These are phyloP conservation scores for Chaetoceros muelleri DNA, from an alignment of 108 stramenopile species.

Conservation along the genomic window DNA sequence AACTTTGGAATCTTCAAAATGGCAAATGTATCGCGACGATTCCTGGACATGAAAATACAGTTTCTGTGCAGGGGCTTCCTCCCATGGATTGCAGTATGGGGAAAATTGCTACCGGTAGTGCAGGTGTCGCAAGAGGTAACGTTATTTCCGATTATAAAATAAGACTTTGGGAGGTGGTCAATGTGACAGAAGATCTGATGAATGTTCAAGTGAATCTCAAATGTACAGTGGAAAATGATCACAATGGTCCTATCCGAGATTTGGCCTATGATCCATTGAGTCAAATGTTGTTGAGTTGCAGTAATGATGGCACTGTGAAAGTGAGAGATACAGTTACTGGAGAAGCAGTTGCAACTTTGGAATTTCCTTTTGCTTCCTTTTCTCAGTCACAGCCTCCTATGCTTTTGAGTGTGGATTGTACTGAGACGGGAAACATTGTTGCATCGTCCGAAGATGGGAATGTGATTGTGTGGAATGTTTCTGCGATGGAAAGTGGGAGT, in stretches of 20 bases:
- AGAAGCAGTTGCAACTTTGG: constrained; percentile 47
- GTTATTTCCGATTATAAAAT: constrained; percentile 49
- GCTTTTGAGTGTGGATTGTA: constrained; percentile 43
- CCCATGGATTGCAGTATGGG: constrained; percentile 9
- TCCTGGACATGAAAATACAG: constrained; percentile 71
- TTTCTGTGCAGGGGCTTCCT: constrained; percentile 51
- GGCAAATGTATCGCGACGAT: constrained; percentile 39
- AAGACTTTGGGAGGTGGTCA: constrained; percentile 43
- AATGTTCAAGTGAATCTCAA: constrained; percentile 28
- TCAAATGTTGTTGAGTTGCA: constrained; percentile 64
- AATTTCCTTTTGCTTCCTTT: constrained; percentile 22
- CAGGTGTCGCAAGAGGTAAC: constrained; percentile 66
- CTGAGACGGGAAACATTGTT: constrained; percentile 15
- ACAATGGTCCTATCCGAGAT: constrained; percentile 74
- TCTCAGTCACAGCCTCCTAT: constrained; percentile 47
- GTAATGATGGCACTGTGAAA: constrained; percentile 89
- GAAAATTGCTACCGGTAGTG: constrained; percentile 57
- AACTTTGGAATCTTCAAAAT: constrained; percentile 47
- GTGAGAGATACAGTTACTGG: constrained; percentile 75
- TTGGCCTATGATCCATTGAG: constrained; percentile 40
- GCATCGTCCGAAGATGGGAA: constrained; percentile 74
- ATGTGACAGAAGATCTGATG: constrained; percentile 1
- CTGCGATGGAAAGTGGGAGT: constrained; percentile 11
- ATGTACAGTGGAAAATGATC: constrained; percentile 51
- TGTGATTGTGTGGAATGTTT: constrained; percentile 49